phyloP scores from a whole-genome alignment of 306 rosid species.

The Cucurbita pepo region DNA sequence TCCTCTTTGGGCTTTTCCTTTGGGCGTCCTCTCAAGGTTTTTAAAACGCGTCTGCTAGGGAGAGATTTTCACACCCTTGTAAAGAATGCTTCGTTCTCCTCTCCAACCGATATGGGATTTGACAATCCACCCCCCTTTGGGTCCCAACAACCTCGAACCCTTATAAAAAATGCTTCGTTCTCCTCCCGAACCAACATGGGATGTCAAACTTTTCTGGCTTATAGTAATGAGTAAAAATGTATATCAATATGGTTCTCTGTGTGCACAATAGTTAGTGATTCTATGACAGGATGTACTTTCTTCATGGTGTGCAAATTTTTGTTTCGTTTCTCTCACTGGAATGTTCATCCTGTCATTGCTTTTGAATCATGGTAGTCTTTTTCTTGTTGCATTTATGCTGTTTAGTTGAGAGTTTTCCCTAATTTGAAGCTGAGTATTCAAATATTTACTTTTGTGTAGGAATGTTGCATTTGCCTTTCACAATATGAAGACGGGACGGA shows the following conservation, averaged over 20 bases:
- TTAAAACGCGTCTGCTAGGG: too few relatives aligned
- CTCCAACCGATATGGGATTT: too few relatives aligned
- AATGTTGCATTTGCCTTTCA: slow-evolving; percentile 76
- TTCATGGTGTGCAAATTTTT: neutral
- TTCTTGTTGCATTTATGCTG: neutral
- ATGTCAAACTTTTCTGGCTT: too few relatives aligned
- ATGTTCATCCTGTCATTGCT: neutral
- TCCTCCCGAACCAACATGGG: too few relatives aligned
- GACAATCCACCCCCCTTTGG: too few relatives aligned
- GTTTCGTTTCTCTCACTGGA: neutral
- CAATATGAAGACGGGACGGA: slow-evolving; percentile 54
- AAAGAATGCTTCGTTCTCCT: too few relatives aligned
- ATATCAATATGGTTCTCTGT: neutral
- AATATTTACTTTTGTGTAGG: slow-evolving; percentile 19
- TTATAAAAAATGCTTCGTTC: too few relatives aligned
- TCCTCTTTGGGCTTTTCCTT: too few relatives aligned
- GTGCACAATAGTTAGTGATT: neutral
- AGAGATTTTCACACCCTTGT: too few relatives aligned
- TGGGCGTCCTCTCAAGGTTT: too few relatives aligned
- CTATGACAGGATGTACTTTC: neutral
- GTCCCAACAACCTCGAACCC: too few relatives aligned
- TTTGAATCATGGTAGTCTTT: neutral
- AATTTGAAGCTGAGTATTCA: slow-evolving; percentile 4
- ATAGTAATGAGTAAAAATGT: too few relatives aligned
- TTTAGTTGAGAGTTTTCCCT: neutral